Evolutionary conservation across 495 filamentous ascomycete genomes (phyloP), one percentile per base, ranked within the genome.

Genomic region (Hypoxylon cercidicola): DNA sequence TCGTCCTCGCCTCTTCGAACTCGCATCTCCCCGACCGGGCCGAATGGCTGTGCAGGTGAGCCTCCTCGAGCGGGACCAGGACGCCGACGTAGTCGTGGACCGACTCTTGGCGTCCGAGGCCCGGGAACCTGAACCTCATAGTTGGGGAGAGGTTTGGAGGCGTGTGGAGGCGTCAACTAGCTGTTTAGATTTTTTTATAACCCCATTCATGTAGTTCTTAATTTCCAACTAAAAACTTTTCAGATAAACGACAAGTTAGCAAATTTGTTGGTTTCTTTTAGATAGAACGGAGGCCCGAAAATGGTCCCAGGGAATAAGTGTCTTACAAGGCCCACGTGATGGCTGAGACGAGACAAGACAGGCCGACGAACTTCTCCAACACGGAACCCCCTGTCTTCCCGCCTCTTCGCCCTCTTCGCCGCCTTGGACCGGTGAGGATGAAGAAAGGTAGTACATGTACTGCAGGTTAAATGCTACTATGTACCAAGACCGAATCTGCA

Each of bases 31-130:
- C 70, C 10, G 68, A 72, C 40, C 74, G 62, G 39, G 74, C 74
- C 39, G 75, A 75, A 51, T 82, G 77, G 57, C 80, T 81, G 66
- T 84, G 77, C 37, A 79, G 70, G 50, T 79, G 76, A 0, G 82
- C 82, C 50, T 84, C 74, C 12, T 77, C 76, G 18, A 84, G 75
- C 9, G 81, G 74, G 28, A 84, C 64, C 32, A 84, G 63, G 18
- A 81, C 80, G 65, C 73, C 76, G 35, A 72, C 37, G 68, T 79
- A 82, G 66, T 79, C 72, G 41, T 75, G 62, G 20, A 79, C 75
- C 1, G 80, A 79, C 53, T 80, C 77, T 46, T 60, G 47, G 50
- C 72, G 75, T 44, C 71, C 32, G 34, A 50, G 41, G 41, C 54
- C 40, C 44, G 52, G 4, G 60, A 59, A 72, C 19, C 56, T 65